Base-by-base conservation (phyloP, 805 yeast genomes). In the Ogataea ramenticola region DNA sequence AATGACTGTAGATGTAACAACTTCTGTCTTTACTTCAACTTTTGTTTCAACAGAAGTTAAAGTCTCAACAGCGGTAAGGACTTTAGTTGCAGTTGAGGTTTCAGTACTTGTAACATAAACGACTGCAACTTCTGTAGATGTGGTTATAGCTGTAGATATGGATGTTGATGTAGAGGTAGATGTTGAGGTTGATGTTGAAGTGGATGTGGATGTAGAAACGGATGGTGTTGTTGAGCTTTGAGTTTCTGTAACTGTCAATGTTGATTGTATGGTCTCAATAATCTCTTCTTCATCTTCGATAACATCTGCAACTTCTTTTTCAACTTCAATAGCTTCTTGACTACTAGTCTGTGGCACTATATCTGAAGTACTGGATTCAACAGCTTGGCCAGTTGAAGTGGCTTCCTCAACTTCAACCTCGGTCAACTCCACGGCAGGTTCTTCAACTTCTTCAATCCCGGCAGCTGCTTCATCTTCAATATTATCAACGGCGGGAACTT, bases 201-300 rank as follows among this genome's bases (percentile, higher is more conserved):
- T n/a, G n/a, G n/a, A n/a, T n/a, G n/a, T n/a, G n/a, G n/a, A n/a
- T 15, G 38, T 35, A 6, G 35, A n/a, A 6, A 15, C 33, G 6
- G 33, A 11, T 8, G 39, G 6, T 20, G 16, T 20, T 36, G 19
- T 29, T 5, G 36, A 21, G n/a, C 19, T 26, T 34, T 6, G 40
- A 17, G 49, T 48, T 8, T 45, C 37, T 4, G 47, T 40, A 14
- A 42, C 14, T 16, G 49, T 46, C 7, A 44, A 15, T 16, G 45
- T 46, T 7, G 31, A 38, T 14, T 21, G 24, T 31, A 34, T 41
- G 4, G 43, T 41, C 32, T 50, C 49, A 16, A 43, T 30, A 2
- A 27, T 34, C 30, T 29, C 40, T 34, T 38, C 45, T 39, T 39
- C 43, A 19, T n/a, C 32, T 29, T 29, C 30, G 3, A 35, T 36